Evolutionary conservation across 2,329 filamentous ascomycete species (phyloP), one percentile per base, ranked within the genome.

Genomic region (Coniochaeta sp.): DNA sequence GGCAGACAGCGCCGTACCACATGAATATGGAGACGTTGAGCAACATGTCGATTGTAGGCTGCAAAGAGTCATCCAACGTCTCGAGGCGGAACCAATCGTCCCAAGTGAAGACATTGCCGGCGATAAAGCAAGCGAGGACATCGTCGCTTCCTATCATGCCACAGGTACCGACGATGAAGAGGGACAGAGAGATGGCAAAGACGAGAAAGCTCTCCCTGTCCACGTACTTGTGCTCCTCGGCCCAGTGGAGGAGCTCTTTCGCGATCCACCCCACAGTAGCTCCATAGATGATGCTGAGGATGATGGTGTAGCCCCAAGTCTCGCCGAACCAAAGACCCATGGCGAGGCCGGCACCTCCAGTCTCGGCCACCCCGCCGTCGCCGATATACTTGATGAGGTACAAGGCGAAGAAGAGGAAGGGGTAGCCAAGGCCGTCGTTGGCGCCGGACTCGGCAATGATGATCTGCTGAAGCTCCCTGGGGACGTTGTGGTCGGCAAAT

Each of bases 31-130:
- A 80, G 3, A 96, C 85, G 70, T 97, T 97, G 60, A 97, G 86
- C 1, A 97, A 80, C 91, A 96, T 96, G 71, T 97, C 92, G 54
- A 97, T 89, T 0, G 92, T 96, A 0, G 92, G 92, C 70, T 97
- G 92, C n/a, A 97, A 81, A 1, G 90, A 93, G 69, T 97, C 93
- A 66, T 96, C 93, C 66, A 89, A 78, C 0, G 93, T 97, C 72
- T 96, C 90, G 1, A 93, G 78, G 0, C 93, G 88, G 74, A 96
- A 97, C 91, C 91, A 96, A 73, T 96, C 91, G 70, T 96, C 92
- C 86, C 91, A 93, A 0, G 91, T 96, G 66, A 97, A 96, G 1
- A 84, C 85, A 68, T 96, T 96, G 1, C 93, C 93, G 2, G 93
- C 93, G 66, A 96, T 88, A 70, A 97, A 97, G 75, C 91, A 96